Percentiles rank a stretch among this genome's conserved stretches.
Evolutionary conservation across 768 basidiomycete species (phyloP).

Genomic region (Suillus variegatus): DNA sequence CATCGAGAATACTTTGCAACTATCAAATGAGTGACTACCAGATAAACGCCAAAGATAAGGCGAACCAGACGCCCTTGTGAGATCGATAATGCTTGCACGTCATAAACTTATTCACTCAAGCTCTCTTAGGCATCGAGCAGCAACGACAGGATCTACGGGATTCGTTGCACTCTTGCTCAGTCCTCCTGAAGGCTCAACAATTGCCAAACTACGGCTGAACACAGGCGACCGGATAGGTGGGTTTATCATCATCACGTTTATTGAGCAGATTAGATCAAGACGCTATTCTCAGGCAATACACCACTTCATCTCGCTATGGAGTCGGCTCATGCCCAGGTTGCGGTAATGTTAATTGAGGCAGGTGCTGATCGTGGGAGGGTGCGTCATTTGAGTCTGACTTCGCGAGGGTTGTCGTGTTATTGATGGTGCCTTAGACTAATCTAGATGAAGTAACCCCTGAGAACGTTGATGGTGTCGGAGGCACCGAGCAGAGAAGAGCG

Average conservation of each 20-base stretch:
- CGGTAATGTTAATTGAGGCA: constrained; percentile 89
- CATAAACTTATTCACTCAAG: constrained; percentile 1
- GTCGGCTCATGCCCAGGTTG: constrained; percentile 89
- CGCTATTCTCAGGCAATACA: constrained; percentile 72
- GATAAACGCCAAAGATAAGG: constrained; percentile 94
- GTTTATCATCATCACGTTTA: constrained; percentile 11
- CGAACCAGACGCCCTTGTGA: constrained; percentile 89
- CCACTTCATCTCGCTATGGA: constrained; percentile 98
- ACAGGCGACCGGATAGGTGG: constrained; percentile 78
- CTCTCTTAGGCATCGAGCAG: constrained; percentile 81
- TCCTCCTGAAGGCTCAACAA: constrained; percentile 64
- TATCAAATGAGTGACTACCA: constrained; percentile 40
- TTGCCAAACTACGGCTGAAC: constrained; percentile 79
- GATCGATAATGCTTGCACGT: constrained; percentile 27
- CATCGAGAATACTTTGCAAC: constrained; percentile 29
- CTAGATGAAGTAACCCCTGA: constrained; percentile 86
- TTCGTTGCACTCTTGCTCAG: constrained; percentile 87
- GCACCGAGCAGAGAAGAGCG: constrained; percentile 80
- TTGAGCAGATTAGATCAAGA: background rate
- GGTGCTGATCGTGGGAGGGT: constrained; percentile 92
- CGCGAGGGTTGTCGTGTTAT: background rate
- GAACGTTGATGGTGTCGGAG: constrained; percentile 88
- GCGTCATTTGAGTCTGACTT: constrained; percentile 31
- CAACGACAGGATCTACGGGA: constrained; percentile 90
- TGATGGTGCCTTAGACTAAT: constrained; percentile 58